A percentile compares a stretch with the other conserved stretches of the same genome.
These are phyloP conservation scores for Ustilago trichophora DNA, from an alignment of 1,284 basidiomycete genomes.

Conservation along the genomic window DNA sequence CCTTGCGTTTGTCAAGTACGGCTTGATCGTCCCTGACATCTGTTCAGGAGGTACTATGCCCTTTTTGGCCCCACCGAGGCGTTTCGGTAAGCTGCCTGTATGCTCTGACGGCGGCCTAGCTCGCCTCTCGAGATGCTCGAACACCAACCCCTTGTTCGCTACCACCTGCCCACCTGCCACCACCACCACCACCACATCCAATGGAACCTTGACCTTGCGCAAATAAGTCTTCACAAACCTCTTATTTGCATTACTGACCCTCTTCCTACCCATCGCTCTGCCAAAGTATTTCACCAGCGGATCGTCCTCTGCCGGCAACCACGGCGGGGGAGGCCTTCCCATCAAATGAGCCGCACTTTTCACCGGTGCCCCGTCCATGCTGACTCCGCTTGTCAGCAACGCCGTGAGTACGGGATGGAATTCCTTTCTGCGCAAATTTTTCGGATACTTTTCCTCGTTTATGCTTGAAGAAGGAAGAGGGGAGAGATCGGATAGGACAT, in stretches of 20 bases:
- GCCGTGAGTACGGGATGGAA: conserved; percentile 5
- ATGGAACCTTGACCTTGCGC: conserved; percentile 21
- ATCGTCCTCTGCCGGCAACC: conserved; percentile 22
- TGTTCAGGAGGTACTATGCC: too few relatives aligned
- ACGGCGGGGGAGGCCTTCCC: conserved; percentile 27
- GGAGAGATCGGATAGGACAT: conserved; percentile 19
- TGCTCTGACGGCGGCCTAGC: not conserved
- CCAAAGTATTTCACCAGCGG: conserved; percentile 18
- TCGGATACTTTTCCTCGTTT: not conserved
- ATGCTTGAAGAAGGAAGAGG: not conserved
- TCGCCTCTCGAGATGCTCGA: conserved; percentile 1
- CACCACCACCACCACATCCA: too few relatives aligned
- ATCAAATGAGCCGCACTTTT: conserved; percentile 9
- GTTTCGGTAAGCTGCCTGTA: too few relatives aligned
- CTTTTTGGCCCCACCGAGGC: too few relatives aligned
- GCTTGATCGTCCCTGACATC: too few relatives aligned
- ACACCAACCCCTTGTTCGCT: not conserved
- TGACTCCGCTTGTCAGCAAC: conserved; percentile 7
- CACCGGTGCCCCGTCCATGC: conserved; percentile 26
- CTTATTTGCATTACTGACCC: conserved; percentile 11
- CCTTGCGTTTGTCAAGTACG: too few relatives aligned
- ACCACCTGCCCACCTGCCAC: too few relatives aligned
- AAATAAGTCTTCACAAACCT: conserved; percentile 15
- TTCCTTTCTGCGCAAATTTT: conserved; percentile 1
- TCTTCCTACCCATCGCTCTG: conserved; percentile 5